phyloP scores from a whole-genome alignment of 305 asterid genomes.

The Solanum aculeatissimum region DNA sequence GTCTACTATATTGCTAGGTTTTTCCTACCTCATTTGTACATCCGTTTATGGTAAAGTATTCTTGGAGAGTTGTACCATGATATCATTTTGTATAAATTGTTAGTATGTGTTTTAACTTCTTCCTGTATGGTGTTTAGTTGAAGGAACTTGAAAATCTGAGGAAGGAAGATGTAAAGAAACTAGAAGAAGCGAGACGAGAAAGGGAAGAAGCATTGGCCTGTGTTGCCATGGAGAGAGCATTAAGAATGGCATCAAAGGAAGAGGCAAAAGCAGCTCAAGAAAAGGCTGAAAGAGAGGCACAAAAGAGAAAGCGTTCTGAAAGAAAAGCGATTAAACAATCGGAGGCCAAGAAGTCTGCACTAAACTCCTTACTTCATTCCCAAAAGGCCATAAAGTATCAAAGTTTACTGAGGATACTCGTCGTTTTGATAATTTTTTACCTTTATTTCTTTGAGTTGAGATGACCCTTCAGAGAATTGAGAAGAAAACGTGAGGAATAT shows the following conservation, averaged over 20 bases:
- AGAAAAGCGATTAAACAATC: not conserved
- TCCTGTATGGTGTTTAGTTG: not conserved
- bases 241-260: not conserved
- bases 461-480: not conserved
- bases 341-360: not conserved
- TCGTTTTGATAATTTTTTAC: not conserved
- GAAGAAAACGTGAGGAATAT: not conserved
- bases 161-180: conserved; percentile 1
- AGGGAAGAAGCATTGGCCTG: conserved; percentile 1
- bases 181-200: not conserved
- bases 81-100: not conserved
- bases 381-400: conserved; percentile 1
- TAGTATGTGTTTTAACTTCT: not conserved
- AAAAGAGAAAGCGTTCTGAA: not conserved
- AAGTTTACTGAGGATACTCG: not conserved
- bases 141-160: not conserved
- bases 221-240: not conserved
- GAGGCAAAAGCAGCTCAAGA: not conserved
- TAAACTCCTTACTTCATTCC: not conserved
- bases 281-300: not conserved
- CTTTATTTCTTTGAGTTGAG: not conserved
- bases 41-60: not conserved
- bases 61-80: not conserved
- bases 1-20: not conserved
- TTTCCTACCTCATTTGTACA: not conserved